Percentiles rank a stretch among this genome's conserved stretches.
These are phyloP conservation scores for Solanum acaule DNA, from an alignment of 257 asterid genomes.

Conservation along the genomic window DNA sequence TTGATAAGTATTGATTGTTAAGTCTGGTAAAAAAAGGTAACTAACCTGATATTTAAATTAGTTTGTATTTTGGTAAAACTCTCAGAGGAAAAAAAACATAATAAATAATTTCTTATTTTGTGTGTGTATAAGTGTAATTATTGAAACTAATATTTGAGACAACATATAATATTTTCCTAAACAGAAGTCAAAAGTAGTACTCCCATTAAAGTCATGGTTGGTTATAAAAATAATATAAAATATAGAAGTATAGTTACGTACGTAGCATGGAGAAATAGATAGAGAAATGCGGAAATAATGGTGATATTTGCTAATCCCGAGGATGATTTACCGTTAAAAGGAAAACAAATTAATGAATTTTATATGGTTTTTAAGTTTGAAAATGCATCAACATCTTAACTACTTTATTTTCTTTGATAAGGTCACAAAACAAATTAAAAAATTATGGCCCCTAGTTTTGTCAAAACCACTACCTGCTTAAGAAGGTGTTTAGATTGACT, in stretches of 20 bases:
- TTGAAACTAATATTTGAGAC: not conserved
- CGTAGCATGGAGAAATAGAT: not conserved
- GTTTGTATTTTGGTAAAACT: not conserved
- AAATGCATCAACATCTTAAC: not conserved
- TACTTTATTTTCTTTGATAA: not conserved
- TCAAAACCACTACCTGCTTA: not conserved
- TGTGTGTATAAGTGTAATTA: too few species aligned
- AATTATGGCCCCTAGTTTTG: constrained; percentile 3
- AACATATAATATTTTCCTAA: not conserved
- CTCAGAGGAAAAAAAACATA: not conserved
- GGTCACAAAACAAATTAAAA: constrained; percentile 15
- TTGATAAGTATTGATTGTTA: not conserved
- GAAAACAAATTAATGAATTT: not conserved
- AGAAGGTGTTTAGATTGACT: too few species aligned
- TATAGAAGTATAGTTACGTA: not conserved
- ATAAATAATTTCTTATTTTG: not conserved
- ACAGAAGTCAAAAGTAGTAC: not conserved
- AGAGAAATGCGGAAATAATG: not conserved
- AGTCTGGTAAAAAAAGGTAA: not conserved
- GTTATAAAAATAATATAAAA: not conserved
- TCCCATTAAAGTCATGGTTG: not conserved
- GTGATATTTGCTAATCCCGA: not conserved
- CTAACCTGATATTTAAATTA: not conserved
- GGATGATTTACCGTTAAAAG: constrained; percentile 9
- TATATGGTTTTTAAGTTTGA: not conserved